phyloP scores from a whole-genome alignment of 345 rosid species.

The Lumnitzera littorea region DNA sequence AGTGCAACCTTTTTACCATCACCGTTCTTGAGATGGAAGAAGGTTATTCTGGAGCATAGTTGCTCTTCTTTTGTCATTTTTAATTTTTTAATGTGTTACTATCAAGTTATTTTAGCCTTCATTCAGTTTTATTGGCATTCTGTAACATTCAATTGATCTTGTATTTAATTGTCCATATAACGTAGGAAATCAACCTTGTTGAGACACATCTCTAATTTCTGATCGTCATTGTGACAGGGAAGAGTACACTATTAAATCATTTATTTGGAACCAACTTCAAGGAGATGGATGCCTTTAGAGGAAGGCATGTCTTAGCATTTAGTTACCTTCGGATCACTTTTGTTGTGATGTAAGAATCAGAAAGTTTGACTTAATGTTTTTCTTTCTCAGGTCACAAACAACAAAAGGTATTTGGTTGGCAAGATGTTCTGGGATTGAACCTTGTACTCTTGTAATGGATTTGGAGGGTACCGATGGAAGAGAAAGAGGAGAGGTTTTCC shows the following conservation, averaged over 20 bases:
- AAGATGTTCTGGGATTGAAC: constrained; percentile 71
- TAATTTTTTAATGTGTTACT: too few relatives aligned
- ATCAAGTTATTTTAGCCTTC: too few relatives aligned
- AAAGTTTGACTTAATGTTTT: constrained; percentile 4
- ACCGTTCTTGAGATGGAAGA: too few relatives aligned
- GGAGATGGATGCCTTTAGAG: constrained; percentile 96
- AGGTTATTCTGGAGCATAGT: too few relatives aligned
- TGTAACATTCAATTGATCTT: too few relatives aligned
- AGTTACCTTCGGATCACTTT: background rate
- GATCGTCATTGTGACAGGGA: constrained; percentile 38
- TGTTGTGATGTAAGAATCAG: background rate
- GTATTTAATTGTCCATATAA: too few relatives aligned
- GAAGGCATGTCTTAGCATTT: constrained; percentile 48
- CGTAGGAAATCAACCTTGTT: too few relatives aligned
- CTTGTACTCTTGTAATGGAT: constrained; percentile 83
- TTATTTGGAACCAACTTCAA: constrained; percentile 79
- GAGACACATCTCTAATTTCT: too few relatives aligned
- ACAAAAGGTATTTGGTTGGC: constrained; percentile 96
- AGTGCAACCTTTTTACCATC: too few relatives aligned
- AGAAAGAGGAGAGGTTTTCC: constrained; percentile 83
- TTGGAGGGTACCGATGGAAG: constrained; percentile 95
- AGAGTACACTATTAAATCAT: constrained; percentile 85
- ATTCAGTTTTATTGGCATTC: too few relatives aligned
- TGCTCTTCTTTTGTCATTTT: too few relatives aligned
- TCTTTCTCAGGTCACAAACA: constrained; percentile 63